A percentile compares a stretch with the other conserved stretches of the same genome.
Evolutionary conservation across 371 early-diverging fungal species (phyloP).

Genomic region (Lichtheimia corymbifera): DNA sequence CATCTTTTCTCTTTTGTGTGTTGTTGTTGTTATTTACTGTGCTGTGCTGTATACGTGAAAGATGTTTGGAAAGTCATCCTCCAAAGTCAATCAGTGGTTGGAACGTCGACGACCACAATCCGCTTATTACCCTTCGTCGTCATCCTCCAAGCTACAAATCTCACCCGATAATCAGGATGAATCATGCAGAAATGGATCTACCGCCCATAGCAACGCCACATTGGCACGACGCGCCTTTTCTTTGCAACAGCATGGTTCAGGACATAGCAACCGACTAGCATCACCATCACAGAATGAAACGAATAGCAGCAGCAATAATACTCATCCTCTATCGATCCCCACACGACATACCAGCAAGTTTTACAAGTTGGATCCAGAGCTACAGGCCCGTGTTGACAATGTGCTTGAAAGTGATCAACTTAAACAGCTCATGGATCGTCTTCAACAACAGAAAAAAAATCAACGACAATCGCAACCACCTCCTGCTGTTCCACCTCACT

Average conservation of each 20-base stretch:
- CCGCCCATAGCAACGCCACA: not conserved
- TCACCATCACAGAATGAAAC: too few relatives aligned
- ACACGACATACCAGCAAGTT: slow-evolving; percentile 10
- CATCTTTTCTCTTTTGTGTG: too few relatives aligned
- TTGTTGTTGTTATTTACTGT: too few relatives aligned
- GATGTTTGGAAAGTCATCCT: slow-evolving; percentile 2
- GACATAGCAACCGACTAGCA: not conserved
- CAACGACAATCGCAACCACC: not conserved
- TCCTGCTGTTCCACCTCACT: not conserved
- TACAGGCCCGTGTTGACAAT: slow-evolving; percentile 12
- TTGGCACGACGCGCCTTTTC: not conserved
- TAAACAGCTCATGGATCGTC: not conserved
- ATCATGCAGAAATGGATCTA: slow-evolving; percentile 1
- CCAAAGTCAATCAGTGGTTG: slow-evolving; percentile 6
- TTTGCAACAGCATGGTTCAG: not conserved
- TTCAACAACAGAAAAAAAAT: not conserved
- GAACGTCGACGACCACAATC: slow-evolving; percentile 8
- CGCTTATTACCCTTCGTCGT: not conserved
- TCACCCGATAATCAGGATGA: not conserved
- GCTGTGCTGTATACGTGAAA: too few relatives aligned
- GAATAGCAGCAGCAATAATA: not conserved
- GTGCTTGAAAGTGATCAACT: slow-evolving; percentile 6
- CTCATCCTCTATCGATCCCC: slow-evolving; percentile 3
- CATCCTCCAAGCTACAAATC: not conserved
- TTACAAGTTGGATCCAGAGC: slow-evolving; percentile 10